Base-by-base conservation (phyloP, 179 eudicot species). In the Spergularia azorica region DNA sequence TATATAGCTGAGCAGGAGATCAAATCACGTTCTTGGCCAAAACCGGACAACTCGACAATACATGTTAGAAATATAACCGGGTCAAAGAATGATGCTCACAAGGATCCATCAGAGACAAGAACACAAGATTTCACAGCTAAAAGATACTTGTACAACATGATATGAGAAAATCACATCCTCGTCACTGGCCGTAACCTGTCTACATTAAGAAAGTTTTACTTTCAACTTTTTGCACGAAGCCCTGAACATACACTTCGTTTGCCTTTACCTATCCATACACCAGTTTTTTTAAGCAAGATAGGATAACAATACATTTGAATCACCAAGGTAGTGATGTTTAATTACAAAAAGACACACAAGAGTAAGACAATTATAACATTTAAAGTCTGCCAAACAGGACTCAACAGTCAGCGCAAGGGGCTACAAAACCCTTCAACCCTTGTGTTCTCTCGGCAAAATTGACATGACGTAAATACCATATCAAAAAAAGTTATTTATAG, bases 41-140 rank as follows among this genome's bases (percentile, higher is more conserved):
- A 48, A 48, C 36, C 12, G 14, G 46, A 36, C 20, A 46, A 46
- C 36, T 38, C 10, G 12, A 13, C 15, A 20, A 39, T 26, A 41
- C 21, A 71, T 56, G 17, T 50, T 12, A 50, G 58, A 63, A 63
- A 32, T 39, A 20, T 72, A 55, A 65, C 72, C 64, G 41, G 17
- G 20, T 58, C 38, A 57, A 46, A 76, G 79, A 52, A 32, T 60
- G 67, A 17, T 50, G 26, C 69, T 60, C 54, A 61, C 36, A 59
- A 59, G 10, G 18, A 70, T 54, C 52, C 18, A n/a, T n/a, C n/a
- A n/a, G n/a, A 36, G 52, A 50, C 73, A 51, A 32, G 18, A 32
- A 63, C 3, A 16, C 63, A 59, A 16, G 51, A n/a, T 39, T 14
- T 50, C 36, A 48, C 3, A 41, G 43, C 41, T 67, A 13, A 67